These are phyloP conservation scores for Sphaerulina vaccinii DNA, from an alignment of 2,329 filamentous ascomycete genomes.

Conservation along the genomic window DNA sequence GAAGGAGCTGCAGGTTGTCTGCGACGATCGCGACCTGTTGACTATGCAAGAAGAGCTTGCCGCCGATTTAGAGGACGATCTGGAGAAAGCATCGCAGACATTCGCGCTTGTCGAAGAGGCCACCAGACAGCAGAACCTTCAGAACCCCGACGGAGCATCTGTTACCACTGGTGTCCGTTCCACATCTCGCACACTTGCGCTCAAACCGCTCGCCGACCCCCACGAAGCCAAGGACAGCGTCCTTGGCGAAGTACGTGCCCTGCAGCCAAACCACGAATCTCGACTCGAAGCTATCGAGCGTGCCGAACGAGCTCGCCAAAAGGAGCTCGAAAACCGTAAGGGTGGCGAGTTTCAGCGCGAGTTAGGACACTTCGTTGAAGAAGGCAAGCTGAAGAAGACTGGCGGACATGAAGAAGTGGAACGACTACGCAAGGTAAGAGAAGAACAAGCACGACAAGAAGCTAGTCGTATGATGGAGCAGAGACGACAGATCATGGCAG, in stretches of 20 bases:
- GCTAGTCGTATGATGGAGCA: constrained; percentile 58
- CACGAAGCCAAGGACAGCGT: constrained; percentile 85
- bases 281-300: constrained; percentile 93
- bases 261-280: constrained; percentile 92
- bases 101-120: constrained; percentile 95
- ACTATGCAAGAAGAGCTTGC: constrained; percentile 95
- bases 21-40: constrained; percentile 90
- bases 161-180: constrained; percentile 36
- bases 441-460: constrained; percentile 81
- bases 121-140: constrained; percentile 90
- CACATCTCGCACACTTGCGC: constrained; percentile 34
- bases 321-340: constrained; percentile 75
- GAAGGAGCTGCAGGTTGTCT: constrained; percentile 92
- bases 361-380: constrained; percentile 77
- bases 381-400: constrained; percentile 92
- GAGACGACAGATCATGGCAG: constrained; percentile 45
- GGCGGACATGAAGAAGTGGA: constrained; percentile 95
- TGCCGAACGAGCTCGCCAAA: constrained; percentile 87
- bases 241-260: constrained; percentile 84
- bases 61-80: constrained; percentile 86
- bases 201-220: constrained; percentile 63
- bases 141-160: constrained; percentile 50
- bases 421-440: constrained; percentile 75
- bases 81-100: constrained; percentile 90
- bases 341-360: constrained; percentile 82